Percentiles rank a stretch among this genome's conserved stretches.
Evolutionary conservation across 768 basidiomycete species (phyloP).

Genomic region (Pleurotus djamor): DNA sequence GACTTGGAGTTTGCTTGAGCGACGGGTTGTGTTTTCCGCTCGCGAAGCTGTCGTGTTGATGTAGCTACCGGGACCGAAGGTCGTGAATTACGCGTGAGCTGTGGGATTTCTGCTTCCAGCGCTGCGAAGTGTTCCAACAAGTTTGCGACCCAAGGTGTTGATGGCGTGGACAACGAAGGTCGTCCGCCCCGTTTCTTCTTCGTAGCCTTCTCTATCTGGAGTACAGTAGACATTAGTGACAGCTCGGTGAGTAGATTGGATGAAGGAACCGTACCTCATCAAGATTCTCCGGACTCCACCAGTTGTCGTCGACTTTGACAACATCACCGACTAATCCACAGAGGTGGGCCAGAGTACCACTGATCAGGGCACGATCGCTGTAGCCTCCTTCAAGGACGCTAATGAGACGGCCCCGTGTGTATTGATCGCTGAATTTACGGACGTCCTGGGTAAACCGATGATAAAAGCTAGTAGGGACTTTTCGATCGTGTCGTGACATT

Average conservation of each 20-base stretch:
- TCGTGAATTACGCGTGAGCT: constrained; percentile 17
- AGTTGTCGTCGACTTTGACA: constrained; percentile 39
- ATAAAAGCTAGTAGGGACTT: constrained; percentile 86
- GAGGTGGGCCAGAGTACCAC: constrained; percentile 82
- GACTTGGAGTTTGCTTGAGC: constrained; percentile 11
- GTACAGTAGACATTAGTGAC: neutral
- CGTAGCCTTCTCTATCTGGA: constrained; percentile 56
- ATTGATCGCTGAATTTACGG: constrained; percentile 57
- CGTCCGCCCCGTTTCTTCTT: constrained; percentile 59
- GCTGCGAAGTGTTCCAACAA: constrained; percentile 46
- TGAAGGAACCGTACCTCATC: constrained; percentile 37
- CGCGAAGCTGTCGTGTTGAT: constrained; percentile 48
- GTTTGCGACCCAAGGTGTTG: constrained; percentile 59
- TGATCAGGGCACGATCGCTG: constrained; percentile 83
- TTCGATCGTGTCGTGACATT: constrained; percentile 93
- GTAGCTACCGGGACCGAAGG: constrained; percentile 22
- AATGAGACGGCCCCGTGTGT: constrained; percentile 69
- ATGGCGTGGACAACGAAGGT: constrained; percentile 29
- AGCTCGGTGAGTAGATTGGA: neutral
- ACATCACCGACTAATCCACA: constrained; percentile 55
- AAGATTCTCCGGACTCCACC: constrained; percentile 70
- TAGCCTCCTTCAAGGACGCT: constrained; percentile 97
- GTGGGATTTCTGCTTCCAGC: constrained; percentile 30
- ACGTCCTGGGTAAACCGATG: constrained; percentile 78
- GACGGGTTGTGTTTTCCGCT: constrained; percentile 30